Evolutionary conservation across 306 rosid genomes (phyloP).

Genomic region (Clitoria ternatea): DNA sequence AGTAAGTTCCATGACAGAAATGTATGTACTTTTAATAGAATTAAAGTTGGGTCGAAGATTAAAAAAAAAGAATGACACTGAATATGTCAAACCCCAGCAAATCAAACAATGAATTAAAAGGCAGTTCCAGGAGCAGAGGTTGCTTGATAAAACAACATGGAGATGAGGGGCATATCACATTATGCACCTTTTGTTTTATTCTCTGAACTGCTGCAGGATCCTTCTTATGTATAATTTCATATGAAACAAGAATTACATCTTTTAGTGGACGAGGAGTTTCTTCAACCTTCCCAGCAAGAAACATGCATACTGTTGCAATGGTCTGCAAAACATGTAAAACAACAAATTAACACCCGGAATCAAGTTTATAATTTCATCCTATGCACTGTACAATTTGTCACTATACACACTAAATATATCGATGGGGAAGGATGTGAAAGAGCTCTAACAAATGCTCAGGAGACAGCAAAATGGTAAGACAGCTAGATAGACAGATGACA

Average conservation of each 20-base stretch:
- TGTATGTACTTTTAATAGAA: not conserved
- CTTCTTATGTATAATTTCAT: constrained; percentile 88
- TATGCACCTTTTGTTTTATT: constrained; percentile 86
- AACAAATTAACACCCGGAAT: constrained; percentile 13
- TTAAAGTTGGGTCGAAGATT: not conserved
- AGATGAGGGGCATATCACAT: not conserved
- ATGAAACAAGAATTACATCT: constrained; percentile 92
- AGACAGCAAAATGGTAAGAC: not conserved
- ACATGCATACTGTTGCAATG: constrained; percentile 96
- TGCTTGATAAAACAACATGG: not conserved
- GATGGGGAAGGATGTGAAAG: not conserved
- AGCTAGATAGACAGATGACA: not conserved
- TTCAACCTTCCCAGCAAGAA: constrained; percentile 99
- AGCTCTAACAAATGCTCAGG: constrained; percentile 2
- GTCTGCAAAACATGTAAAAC: constrained; percentile 60
- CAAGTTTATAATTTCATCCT: constrained; percentile 3
- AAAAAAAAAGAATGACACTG: not conserved
- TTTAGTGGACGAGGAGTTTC: constrained; percentile 97
- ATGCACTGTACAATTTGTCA: not conserved
- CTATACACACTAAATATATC: not conserved
- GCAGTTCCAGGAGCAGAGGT: constrained; percentile 21
- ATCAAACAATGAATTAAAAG: constrained; percentile 4
- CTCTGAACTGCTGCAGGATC: constrained; percentile 85
- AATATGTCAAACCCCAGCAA: constrained; percentile 1
- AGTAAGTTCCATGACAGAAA: constrained; percentile 5